phyloP scores from a whole-genome alignment of 2,329 filamentous ascomycete genomes.

The Trichophyton schoenleinii region DNA sequence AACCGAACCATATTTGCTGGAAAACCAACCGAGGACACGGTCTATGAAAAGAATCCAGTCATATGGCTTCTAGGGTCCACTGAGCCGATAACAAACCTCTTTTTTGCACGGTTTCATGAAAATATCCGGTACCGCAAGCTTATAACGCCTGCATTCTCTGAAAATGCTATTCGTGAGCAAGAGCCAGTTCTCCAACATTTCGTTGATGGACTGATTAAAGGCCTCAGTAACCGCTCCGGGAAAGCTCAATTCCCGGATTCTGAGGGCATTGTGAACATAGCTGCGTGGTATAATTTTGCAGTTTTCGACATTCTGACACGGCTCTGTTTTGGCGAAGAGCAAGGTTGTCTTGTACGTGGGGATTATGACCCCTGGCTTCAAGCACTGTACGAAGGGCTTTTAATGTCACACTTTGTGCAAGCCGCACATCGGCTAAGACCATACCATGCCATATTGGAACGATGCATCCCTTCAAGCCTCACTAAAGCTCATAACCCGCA shows the following conservation, averaged over 20 bases:
- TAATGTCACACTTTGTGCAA: conserved; percentile 40
- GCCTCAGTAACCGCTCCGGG: neutral
- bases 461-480: neutral
- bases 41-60: neutral
- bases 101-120: neutral
- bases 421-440: conserved; percentile 28
- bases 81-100: neutral
- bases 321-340: neutral
- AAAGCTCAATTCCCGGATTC: neutral
- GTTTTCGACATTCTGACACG: neutral
- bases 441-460: conserved; percentile 38
- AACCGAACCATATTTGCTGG: neutral
- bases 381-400: neutral
- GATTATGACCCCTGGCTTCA: neutral
- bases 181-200: neutral
- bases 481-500: neutral
- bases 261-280: neutral
- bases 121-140: neutral
- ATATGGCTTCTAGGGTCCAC: neutral
- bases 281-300: neutral
- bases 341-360: conserved; percentile 36
- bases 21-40: neutral
- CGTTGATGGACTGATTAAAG: neutral
- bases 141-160: neutral
- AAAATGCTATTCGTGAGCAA: neutral